Percentiles rank a stretch among this genome's conserved stretches.
Conservation (phyloP, 768 basidiomycete genomes). For the Lentinula detonsa region DNA sequence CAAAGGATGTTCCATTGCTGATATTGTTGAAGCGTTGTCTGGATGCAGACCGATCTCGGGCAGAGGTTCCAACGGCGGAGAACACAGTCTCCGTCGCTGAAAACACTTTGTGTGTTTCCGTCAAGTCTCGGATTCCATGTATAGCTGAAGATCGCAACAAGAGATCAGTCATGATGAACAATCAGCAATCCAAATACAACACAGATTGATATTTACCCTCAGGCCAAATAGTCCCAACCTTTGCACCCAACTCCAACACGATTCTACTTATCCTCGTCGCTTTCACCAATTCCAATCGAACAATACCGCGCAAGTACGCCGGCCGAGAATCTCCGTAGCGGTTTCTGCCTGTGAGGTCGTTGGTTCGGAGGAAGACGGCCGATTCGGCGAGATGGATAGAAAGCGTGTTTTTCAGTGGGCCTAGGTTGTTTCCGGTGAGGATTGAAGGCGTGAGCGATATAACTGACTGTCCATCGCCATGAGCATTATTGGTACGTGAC, state of each 20-base stretch:
- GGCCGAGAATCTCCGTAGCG: conserved; percentile 25
- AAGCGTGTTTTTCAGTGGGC: conserved; percentile 34
- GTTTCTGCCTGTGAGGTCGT: conserved; percentile 33
- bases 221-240: conserved; percentile 68
- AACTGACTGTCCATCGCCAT: background rate
- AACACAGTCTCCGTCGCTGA: conserved; percentile 71
- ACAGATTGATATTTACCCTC: conserved; percentile 51
- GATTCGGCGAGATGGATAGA: conserved; percentile 66
- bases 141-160: conserved; percentile 52
- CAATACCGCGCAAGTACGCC: conserved; percentile 59
- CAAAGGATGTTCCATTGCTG: conserved; percentile 38
- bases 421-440: background rate
- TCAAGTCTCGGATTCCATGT: conserved; percentile 58
- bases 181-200: conserved; percentile 2
- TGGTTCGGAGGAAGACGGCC: conserved; percentile 58
- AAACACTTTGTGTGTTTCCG: conserved; percentile 73
- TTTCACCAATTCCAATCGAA: conserved; percentile 55
- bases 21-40: background rate
- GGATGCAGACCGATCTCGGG: conserved; percentile 29
- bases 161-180: background rate
- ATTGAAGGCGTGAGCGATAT: background rate
- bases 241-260: conserved; percentile 72
- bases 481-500: background rate
- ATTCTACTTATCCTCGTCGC: conserved; percentile 85
- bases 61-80: conserved; percentile 27